Conservation (phyloP, 345 rosid genomes). For the Citrus glauca region DNA sequence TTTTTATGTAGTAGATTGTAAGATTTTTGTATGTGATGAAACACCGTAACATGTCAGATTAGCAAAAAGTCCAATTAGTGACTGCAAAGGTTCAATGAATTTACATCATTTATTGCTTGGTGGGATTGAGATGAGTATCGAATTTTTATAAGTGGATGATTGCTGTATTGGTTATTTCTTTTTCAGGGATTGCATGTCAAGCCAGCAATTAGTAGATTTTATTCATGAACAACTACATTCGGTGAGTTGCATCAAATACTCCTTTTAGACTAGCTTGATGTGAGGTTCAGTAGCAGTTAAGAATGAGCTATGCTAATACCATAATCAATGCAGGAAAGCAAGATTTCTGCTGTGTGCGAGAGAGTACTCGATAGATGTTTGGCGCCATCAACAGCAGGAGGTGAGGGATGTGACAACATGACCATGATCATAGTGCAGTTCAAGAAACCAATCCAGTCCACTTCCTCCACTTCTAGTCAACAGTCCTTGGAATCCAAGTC, state of each 20-base stretch:
- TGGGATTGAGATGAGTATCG: not conserved
- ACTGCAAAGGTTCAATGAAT: not conserved
- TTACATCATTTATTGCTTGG: not conserved
- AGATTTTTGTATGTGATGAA: not conserved
- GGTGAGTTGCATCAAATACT: constrained; percentile 36
- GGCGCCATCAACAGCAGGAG: constrained; percentile 75
- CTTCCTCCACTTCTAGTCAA: constrained; percentile 22
- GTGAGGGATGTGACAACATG: constrained; percentile 99
- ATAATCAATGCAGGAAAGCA: constrained; percentile 63
- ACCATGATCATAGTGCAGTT: constrained; percentile 94
- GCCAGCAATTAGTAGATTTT: constrained; percentile 94
- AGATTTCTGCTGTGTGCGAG: constrained; percentile 83
- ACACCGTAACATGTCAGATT: not conserved
- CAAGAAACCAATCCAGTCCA: constrained; percentile 50
- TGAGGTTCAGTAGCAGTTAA: not conserved
- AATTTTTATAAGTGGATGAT: not conserved
- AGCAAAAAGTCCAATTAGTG: not conserved
- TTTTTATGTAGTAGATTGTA: not conserved
- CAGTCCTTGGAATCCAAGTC: constrained; percentile 35
- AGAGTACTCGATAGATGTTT: constrained; percentile 79
- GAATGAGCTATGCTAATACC: not conserved
- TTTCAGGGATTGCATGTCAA: constrained; percentile 97
- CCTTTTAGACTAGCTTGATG: not conserved
- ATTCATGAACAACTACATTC: constrained; percentile 63
- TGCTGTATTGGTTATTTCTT: constrained; percentile 1